Percentiles rank a stretch among this genome's conserved stretches.
Evolutionary conservation across 208 protist species (phyloP).

Genomic region (Zelonia costaricensis): DNA sequence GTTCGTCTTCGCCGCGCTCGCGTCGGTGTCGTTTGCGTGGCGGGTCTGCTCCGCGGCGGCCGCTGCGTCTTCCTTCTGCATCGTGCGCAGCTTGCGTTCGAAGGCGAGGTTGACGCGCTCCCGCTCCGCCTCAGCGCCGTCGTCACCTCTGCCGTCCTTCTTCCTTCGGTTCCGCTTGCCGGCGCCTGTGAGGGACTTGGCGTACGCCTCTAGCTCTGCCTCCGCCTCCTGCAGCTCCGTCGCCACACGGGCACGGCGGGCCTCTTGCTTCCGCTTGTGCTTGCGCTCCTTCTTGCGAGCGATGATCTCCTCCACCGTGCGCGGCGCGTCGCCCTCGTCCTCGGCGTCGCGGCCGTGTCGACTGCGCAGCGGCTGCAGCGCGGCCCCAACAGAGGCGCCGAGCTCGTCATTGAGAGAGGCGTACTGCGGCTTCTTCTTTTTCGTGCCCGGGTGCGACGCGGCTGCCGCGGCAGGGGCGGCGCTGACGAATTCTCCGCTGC

Average conservation of each 20-base stretch:
- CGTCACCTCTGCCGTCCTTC: constrained; percentile 15
- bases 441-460: not conserved
- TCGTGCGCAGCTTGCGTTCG: constrained; percentile 36
- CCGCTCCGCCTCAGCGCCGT: constrained; percentile 23
- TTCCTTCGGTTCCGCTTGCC: constrained; percentile 31
- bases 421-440: constrained; percentile 6
- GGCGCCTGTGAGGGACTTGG: constrained; percentile 31
- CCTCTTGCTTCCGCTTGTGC: constrained; percentile 65
- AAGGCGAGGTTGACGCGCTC: constrained; percentile 40
- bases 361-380: constrained; percentile 7
- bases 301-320: constrained; percentile 58
- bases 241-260: constrained; percentile 45
- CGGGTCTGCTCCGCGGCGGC: not conserved
- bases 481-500: too few relatives aligned
- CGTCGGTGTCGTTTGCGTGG: too few relatives aligned
- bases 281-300: constrained; percentile 86
- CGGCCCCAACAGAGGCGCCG: constrained; percentile 21
- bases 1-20: not conserved
- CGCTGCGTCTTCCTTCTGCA: constrained; percentile 23
- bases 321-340: constrained; percentile 3
- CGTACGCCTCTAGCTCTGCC: constrained; percentile 39
- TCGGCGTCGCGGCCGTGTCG: not conserved
- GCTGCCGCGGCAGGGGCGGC: not conserved
- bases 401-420: constrained; percentile 49
- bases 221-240: constrained; percentile 42